Conservation (phyloP, 345 rosid genomes). For the Hibiscus tridactylites region DNA sequence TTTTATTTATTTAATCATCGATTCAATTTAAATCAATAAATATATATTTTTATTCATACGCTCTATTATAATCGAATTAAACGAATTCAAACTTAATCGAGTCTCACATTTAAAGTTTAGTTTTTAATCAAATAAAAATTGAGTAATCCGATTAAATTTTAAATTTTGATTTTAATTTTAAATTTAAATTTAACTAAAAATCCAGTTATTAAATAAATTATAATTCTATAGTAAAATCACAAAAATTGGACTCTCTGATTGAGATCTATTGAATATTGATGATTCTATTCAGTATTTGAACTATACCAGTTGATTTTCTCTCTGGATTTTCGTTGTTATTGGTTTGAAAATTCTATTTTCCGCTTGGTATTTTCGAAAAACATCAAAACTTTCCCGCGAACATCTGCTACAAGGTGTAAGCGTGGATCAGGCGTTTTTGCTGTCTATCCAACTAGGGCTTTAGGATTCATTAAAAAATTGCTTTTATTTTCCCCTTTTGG, state of each 20-base stretch:
- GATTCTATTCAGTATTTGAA: not conserved
- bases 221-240: not conserved
- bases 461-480: not conserved
- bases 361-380: not conserved
- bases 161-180: too few relatives aligned
- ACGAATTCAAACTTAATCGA: too few relatives aligned
- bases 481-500: not conserved
- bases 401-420: not conserved
- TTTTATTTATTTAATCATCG: too few relatives aligned
- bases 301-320: not conserved
- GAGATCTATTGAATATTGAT: constrained; percentile 13
- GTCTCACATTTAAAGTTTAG: too few relatives aligned
- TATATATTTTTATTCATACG: too few relatives aligned
- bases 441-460: not conserved
- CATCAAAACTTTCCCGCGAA: not conserved
- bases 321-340: not conserved
- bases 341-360: not conserved
- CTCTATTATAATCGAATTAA: too few relatives aligned
- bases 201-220: too few relatives aligned
- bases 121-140: too few relatives aligned
- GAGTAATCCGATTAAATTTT: too few relatives aligned
- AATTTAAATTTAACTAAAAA: too few relatives aligned
- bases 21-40: too few relatives aligned
- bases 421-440: not conserved
- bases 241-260: not conserved